Evolutionary conservation across 208 protist genomes (phyloP).

Genomic region (Strigomonas culicis): DNA sequence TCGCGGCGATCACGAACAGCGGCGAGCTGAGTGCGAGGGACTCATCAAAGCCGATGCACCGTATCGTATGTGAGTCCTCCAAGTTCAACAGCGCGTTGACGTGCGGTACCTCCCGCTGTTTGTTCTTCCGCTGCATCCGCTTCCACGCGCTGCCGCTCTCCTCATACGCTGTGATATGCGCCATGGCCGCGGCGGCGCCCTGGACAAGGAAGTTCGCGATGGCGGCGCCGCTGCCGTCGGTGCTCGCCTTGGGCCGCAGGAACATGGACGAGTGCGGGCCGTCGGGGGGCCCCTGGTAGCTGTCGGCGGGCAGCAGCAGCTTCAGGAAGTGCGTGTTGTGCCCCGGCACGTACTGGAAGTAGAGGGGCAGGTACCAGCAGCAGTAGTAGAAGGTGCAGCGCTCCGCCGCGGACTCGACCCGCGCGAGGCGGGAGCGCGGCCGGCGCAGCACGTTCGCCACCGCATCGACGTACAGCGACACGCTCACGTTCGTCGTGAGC

Average conservation of each 20-base stretch:
- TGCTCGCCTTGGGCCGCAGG: not conserved
- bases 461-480: conserved; percentile 5
- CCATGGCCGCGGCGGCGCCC: not conserved
- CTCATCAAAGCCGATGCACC: not conserved
- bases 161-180: not conserved
- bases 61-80: not conserved
- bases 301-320: not conserved
- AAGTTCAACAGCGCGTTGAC: not conserved
- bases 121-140: not conserved
- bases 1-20: not conserved
- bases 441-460: too few relatives aligned
- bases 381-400: conserved; percentile 15
- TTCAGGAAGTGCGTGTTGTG: conserved; percentile 4
- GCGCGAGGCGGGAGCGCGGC: conserved; percentile 9
- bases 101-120: not conserved
- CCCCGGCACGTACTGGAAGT: not conserved
- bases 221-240: not conserved
- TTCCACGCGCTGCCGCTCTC: not conserved
- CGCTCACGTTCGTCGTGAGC: conserved; percentile 11
- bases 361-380: conserved; percentile 12
- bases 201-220: not conserved
- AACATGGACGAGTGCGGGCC: not conserved
- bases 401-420: conserved; percentile 7
- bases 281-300: too few relatives aligned
- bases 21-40: not conserved